Evolutionary conservation across 441 rosid genomes (phyloP).

Genomic region (Pelargonium australe): DNA sequence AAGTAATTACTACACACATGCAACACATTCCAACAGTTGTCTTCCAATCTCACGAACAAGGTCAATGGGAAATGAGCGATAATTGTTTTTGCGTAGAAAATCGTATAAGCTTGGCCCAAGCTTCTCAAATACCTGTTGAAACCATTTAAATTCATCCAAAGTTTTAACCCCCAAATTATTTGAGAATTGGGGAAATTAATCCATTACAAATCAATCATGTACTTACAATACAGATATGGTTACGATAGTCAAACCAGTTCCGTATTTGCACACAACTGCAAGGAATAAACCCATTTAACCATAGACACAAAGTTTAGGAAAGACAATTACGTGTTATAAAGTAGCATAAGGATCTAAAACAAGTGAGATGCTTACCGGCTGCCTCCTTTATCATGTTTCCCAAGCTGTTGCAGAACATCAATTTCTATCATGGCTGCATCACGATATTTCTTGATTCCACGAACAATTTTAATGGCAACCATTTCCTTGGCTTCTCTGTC

Average conservation of each 20-base stretch:
- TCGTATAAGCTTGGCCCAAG: conserved; percentile 98
- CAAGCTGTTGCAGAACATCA: conserved; percentile 71
- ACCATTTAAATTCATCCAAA: conserved; percentile 75
- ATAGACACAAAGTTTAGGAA: conserved; percentile 25
- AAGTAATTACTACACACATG: conserved; percentile 66
- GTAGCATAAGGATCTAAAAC: too few species aligned
- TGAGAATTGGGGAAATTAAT: conserved; percentile 36
- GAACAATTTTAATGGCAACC: conserved; percentile 85
- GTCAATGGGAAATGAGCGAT: conserved; percentile 90
- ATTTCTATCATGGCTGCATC: conserved; percentile 95
- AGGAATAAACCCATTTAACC: conserved; percentile 63
- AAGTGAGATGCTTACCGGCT: conserved; percentile 48
- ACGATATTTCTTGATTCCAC: conserved; percentile 71
- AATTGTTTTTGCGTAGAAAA: conserved; percentile 93
- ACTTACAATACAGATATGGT: conserved; percentile 97
- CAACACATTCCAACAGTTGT: conserved; percentile 97
- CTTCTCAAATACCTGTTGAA: conserved; percentile 96
- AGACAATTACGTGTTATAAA: conserved; percentile 6
- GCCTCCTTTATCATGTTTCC: conserved; percentile 67
- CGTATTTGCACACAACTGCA: conserved; percentile 99
- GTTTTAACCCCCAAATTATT: conserved; percentile 49
- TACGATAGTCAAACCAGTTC: conserved; percentile 99
- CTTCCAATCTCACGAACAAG: conserved; percentile 97
- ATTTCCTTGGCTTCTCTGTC: conserved; percentile 65
- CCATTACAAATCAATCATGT: conserved; percentile 46